Conservation (phyloP, 768 basidiomycete species). For the Clathrus columnatus region DNA sequence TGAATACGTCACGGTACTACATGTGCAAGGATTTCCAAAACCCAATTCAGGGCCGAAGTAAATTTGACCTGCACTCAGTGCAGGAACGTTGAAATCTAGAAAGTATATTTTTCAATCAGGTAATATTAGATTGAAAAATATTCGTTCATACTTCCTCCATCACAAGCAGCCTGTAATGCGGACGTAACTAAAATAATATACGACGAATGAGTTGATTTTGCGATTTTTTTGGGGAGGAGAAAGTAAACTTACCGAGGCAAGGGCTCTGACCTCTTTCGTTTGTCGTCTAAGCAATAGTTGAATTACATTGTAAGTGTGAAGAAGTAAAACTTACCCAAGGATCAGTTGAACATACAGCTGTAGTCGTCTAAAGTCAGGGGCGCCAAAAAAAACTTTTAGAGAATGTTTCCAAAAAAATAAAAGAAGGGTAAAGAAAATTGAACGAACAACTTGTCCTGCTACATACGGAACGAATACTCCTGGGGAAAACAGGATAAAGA, state of each 20-base stretch:
- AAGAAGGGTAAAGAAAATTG: no score
- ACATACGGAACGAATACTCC: background rate
- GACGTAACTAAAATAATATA: background rate
- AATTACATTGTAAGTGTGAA: background rate
- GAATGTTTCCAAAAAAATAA: background rate
- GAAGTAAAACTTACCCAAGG: background rate
- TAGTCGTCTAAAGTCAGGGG: background rate
- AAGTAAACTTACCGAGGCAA: background rate
- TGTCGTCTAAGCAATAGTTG: background rate
- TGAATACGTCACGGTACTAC: constrained; percentile 48
- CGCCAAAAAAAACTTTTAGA: background rate
- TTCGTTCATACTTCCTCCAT: background rate
- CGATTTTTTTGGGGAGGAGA: background rate
- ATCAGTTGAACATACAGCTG: background rate
- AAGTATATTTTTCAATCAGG: background rate
- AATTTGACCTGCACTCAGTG: constrained; percentile 23
- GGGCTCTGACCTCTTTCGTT: background rate
- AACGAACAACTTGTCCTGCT: background rate
- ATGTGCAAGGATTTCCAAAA: constrained; percentile 36
- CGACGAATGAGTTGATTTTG: background rate
- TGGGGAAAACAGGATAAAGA: no score
- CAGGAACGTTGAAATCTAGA: constrained; percentile 28
- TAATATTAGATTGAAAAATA: background rate
- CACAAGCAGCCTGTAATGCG: background rate
- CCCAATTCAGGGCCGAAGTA: constrained; percentile 34